phyloP scores from a whole-genome alignment of 2,329 filamentous ascomycete species.

The Apiospora marii region DNA sequence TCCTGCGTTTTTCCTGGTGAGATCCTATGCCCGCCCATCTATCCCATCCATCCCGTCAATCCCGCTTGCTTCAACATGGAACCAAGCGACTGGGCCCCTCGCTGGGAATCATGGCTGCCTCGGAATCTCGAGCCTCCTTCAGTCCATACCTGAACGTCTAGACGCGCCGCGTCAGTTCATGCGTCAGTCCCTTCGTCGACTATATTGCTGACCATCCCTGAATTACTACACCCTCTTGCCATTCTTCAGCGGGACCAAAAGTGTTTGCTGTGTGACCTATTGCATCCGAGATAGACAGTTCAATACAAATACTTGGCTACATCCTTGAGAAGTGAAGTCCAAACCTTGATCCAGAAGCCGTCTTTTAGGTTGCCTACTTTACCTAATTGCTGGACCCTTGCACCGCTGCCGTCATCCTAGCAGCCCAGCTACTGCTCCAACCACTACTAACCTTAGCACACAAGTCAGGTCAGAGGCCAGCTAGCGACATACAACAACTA shows the following conservation, averaged over 20 bases:
- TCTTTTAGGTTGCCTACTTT: neutral
- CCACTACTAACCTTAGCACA: slow-evolving; percentile 13
- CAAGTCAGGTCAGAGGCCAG: slow-evolving; percentile 2
- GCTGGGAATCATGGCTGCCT: neutral
- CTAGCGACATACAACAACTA: neutral
- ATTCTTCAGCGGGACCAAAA: neutral
- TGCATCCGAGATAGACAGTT: neutral
- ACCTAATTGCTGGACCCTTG: slow-evolving; percentile 1
- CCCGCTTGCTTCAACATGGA: neutral
- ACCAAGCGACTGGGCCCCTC: neutral
- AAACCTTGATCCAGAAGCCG: neutral
- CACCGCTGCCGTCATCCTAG: slow-evolving; percentile 14
- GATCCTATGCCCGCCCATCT: neutral
- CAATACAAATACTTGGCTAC: slow-evolving; percentile 6
- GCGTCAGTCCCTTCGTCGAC: neutral
- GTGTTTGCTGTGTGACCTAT: neutral
- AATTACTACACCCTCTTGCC: neutral
- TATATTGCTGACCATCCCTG: slow-evolving; percentile 14
- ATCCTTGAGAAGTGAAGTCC: neutral
- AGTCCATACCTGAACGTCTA: neutral
- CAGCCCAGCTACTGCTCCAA: neutral
- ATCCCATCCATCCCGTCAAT: neutral
- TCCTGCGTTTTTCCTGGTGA: slow-evolving; percentile 9
- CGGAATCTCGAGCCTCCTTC: neutral
- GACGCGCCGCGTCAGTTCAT: slow-evolving; percentile 15